Base-by-base conservation (phyloP, 177 flowering plant species). In the Tripterygium wilfordii region DNA sequence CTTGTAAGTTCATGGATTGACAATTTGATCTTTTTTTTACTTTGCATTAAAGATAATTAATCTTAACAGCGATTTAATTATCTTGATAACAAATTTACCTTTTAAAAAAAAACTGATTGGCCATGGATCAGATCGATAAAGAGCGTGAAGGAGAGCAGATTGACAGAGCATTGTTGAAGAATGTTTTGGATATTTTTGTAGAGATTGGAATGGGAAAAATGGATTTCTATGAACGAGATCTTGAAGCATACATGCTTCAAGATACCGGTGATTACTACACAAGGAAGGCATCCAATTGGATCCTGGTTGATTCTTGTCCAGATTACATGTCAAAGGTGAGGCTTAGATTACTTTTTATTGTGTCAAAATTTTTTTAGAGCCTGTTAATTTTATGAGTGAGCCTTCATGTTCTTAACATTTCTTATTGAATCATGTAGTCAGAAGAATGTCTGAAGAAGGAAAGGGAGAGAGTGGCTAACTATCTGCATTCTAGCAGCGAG, bases 101-200 rank as follows among this genome's bases (percentile, higher is more conserved):
- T n/a, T n/a, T n/a, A n/a, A n/a, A n/a, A n/a, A n/a, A n/a, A n/a
- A n/a, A n/a, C n/a, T n/a, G n/a, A n/a, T n/a, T n/a, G n/a, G n/a
- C n/a, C n/a, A n/a, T 41, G 12, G 17, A 8, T 7, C 60, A 79
- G 83, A 68, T 78, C 63, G 71, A 80, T 48, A 62, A 68, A 75
- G 88, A 79, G 39, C 75, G 82, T 1, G 80, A 66, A 21, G 85
- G 88, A 18, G 76, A 59, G 54, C 74, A 65, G 60, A 78, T 81
- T 46, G 85, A 82, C 33, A 35, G 79, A 46, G 67, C 77, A 25
- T 40, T 70, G 21, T 18, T 80, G 61, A 80, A 75, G 61, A 71
- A 71, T 48, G 67, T 70, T 10, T 8, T 77, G n/a, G 70, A 59
- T 51, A 68, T 74, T 25, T 73, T 64, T 57, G 72, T 65, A 47